Base-by-base conservation (phyloP, 257 asterid genomes). In the Ligustrum vulgare region DNA sequence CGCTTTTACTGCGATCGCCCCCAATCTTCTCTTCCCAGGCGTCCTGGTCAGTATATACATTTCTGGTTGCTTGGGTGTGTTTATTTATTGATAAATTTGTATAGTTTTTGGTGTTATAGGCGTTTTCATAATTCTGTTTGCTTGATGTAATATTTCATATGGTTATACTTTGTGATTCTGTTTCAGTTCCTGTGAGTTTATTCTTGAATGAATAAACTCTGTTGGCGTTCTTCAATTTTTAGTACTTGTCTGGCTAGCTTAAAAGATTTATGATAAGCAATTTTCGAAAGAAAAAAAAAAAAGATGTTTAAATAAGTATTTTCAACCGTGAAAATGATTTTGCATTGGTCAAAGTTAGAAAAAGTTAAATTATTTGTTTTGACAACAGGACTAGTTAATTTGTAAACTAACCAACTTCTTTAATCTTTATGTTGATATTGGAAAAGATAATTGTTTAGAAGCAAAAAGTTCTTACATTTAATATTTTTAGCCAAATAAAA, bases 1-100 rank as follows among this genome's bases (percentile, higher is more conserved):
- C 87, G 90, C 13, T 73, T 82, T 71, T 89, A 85, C 87, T 84
- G 79, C 77, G 86, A 86, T 87, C 87, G 77, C 75, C 36, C 85
- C n/a, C 75, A 58, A 75, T 83, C 91, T 66, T 80, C 89, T 74
- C 51, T 77, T 69, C 80, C 89, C 80, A 72, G 74, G 34, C 84
- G 79, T 54, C 89, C 85, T 72, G 96, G 98, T 93, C 74, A 80
- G 90, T 86, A 65, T 15, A 49, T 72, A 63, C n/a, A 8, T 23
- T 3, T 51, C 51, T 34, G 31, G 1, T 45, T 35, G 71, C 25
- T 56, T 56, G 51, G 69, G 56, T 6, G 64, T 75, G 39, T 49
- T 67, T 23, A 60, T 35, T 4, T 68, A 67, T 39, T 68, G 39
- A 45, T 36, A 80, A 13, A 65, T 5, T 70, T 70, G 35, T n/a